phyloP scores from a whole-genome alignment of 2,329 filamentous ascomycete species.

The Phialemoniopsis sp. region DNA sequence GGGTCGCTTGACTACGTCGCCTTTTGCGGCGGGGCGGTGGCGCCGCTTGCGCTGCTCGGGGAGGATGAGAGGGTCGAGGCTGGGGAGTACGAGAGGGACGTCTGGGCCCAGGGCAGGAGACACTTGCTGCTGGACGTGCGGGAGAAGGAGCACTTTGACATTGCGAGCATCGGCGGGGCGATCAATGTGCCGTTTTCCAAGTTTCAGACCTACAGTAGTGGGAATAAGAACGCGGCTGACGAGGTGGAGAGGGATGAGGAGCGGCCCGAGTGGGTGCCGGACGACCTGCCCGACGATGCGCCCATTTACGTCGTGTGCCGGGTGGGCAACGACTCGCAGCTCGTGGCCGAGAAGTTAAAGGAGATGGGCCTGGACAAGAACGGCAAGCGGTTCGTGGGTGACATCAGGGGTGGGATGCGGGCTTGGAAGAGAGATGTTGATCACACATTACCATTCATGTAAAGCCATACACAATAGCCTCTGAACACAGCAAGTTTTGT shows the following conservation, averaged over 20 bases:
- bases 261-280: constrained; percentile 27
- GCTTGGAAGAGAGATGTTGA: constrained; percentile 73
- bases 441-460: constrained; percentile 47
- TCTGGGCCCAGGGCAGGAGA: neutral
- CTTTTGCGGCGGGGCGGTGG: constrained; percentile 67
- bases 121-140: constrained; percentile 77
- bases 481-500: too few relatives aligned
- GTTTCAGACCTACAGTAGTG: constrained; percentile 16
- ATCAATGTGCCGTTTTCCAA: constrained; percentile 69
- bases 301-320: constrained; percentile 71
- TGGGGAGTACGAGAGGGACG: constrained; percentile 43
- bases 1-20: constrained; percentile 77
- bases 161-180: constrained; percentile 72
- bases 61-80: constrained; percentile 66
- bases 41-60: constrained; percentile 50
- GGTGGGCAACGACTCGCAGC: constrained; percentile 74
- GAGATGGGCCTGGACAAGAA: constrained; percentile 49
- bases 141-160: constrained; percentile 78
- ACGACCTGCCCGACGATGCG: constrained; percentile 29
- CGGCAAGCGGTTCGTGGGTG: constrained; percentile 58
- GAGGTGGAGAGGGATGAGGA: constrained; percentile 14
- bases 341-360: constrained; percentile 62
- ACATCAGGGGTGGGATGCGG: constrained; percentile 67
- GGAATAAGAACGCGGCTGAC: constrained; percentile 7
- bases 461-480: constrained; percentile 11